Conservation (phyloP, 2,329 filamentous ascomycete species). For the Aspergillus candidus region DNA sequence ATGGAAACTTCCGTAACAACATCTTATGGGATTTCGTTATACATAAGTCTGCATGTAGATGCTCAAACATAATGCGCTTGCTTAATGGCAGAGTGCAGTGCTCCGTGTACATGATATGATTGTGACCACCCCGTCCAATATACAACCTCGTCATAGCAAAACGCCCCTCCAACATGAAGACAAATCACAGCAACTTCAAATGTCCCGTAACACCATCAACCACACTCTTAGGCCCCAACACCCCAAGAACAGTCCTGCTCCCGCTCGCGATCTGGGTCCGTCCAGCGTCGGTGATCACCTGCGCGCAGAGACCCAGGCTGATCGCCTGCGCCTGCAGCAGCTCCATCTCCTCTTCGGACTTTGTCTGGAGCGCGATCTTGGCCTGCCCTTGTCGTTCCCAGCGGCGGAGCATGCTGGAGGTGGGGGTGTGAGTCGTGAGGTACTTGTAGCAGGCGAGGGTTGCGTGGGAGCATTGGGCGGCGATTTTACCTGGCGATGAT, state of each 20-base stretch:
- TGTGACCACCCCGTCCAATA: too few relatives aligned
- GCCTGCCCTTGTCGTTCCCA: conserved; percentile 87
- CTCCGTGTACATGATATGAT: conserved; percentile 7
- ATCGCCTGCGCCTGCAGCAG: conserved; percentile 74
- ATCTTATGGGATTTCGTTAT: neutral
- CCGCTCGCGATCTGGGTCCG: conserved; percentile 93
- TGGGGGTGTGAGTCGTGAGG: conserved; percentile 53
- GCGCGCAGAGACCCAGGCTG: conserved; percentile 76
- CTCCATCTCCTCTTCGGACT: conserved; percentile 72
- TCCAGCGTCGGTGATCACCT: conserved; percentile 91
- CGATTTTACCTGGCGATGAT: conserved; percentile 74
- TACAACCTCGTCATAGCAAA: too few relatives aligned
- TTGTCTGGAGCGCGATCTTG: conserved; percentile 87
- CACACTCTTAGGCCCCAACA: conserved; percentile 73
- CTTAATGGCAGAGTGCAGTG: conserved; percentile 10
- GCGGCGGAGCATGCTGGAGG: conserved; percentile 60
- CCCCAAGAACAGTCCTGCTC: conserved; percentile 84
- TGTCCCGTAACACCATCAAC: conserved; percentile 81
- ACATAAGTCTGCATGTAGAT: too few relatives aligned
- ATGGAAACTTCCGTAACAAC: conserved; percentile 5
- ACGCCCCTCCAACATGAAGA: too few relatives aligned
- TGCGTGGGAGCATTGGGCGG: conserved; percentile 91
- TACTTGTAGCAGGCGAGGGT: conserved; percentile 95
- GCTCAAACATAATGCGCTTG: too few relatives aligned
- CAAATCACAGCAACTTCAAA: conserved; percentile 66